These are phyloP conservation scores for Cyberlindnera veronae DNA, from an alignment of 805 yeast genomes.

Conservation along the genomic window DNA sequence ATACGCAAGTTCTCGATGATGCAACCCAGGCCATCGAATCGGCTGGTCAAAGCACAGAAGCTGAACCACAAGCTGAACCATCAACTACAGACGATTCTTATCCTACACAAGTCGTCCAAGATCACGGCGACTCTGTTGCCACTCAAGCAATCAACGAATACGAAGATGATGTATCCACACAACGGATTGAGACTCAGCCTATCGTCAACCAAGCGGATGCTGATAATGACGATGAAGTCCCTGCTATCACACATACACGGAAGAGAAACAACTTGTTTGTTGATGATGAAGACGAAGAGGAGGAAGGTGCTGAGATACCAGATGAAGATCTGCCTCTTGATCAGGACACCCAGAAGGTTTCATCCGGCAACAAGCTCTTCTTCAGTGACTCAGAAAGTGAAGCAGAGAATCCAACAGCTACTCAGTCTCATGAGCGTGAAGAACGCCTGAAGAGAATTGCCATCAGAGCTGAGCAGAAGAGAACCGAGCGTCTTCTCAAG, in stretches of 20 bases:
- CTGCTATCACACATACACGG: background rate
- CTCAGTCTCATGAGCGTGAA: slow-evolving; percentile 7
- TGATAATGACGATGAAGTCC: slow-evolving; percentile 1
- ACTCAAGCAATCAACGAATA: too few species aligned
- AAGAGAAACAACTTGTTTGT: slow-evolving; percentile 1
- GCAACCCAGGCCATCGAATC: too few species aligned
- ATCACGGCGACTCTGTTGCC: too few species aligned
- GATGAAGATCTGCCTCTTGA: background rate
- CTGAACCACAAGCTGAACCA: too few species aligned
- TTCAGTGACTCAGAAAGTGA: slow-evolving; percentile 20
- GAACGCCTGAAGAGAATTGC: slow-evolving; percentile 16
- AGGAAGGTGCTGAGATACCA: background rate
- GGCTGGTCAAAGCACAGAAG: too few species aligned
- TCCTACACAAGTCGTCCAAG: too few species aligned
- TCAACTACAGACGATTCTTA: too few species aligned
- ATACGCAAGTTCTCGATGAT: too few species aligned
- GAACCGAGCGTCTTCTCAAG: slow-evolving; percentile 19
- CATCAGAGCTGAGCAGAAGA: slow-evolving; percentile 23
- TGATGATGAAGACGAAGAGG: slow-evolving; percentile 4
- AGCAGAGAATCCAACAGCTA: slow-evolving; percentile 2
- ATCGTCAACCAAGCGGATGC: background rate
- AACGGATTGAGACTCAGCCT: background rate
- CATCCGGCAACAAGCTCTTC: slow-evolving; percentile 7
- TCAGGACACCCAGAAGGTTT: background rate
- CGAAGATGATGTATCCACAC: too few species aligned